Base-by-base conservation (phyloP, 2,329 filamentous ascomycete species). In the Diaporthe sp. region DNA sequence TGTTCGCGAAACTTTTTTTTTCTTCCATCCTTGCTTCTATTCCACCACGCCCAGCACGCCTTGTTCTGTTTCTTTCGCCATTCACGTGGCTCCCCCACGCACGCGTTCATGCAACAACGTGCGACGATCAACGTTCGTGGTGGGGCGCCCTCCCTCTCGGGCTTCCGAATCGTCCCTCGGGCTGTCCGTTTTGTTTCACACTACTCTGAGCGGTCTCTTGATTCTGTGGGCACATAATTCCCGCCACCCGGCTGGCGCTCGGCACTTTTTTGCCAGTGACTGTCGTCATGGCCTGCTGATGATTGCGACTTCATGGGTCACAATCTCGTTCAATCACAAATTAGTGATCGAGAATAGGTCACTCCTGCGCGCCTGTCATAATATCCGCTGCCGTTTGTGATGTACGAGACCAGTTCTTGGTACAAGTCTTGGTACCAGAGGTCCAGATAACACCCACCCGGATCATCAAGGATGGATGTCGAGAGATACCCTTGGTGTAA, bases 31-130 rank as follows among this genome's bases (percentile, higher is more conserved):
- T 39, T 39, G 37, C 37, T n/a, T 17, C 37, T 37, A 61, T 42
- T 44, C 31, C n/a, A 39, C 37, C 37, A 12, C 31, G 25, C 25
- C 25, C 25, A 25, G 25, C 28, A 51, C 49, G 49, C n/a, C 22
- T 53, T n/a, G 22, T 53, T 28, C 39, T 44, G 37, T 62, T 42
- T 44, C n/a, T 62, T 17, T 15, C 59, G n/a, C 55, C n/a, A 15
- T 68, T 68, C 62, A 68, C 62, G 62, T 68, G 62, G 62, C 62
- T 51, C 62, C 34, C 6, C 34, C 62, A 68, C 62, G 44, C 62
- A 44, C 39, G 28, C 44, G 28, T 53, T 51, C 44, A 68, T 51
- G 44, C 62, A 68, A 31, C 44, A n/a, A 34, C 12, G 28, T 39
- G 62, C 22, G 44, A 37, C 39, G 62, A 67, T 67, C 62, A 67